These are phyloP conservation scores for Magnolia kwangsiensis DNA, from an alignment of 164 flowering plant species.

Conservation along the genomic window DNA sequence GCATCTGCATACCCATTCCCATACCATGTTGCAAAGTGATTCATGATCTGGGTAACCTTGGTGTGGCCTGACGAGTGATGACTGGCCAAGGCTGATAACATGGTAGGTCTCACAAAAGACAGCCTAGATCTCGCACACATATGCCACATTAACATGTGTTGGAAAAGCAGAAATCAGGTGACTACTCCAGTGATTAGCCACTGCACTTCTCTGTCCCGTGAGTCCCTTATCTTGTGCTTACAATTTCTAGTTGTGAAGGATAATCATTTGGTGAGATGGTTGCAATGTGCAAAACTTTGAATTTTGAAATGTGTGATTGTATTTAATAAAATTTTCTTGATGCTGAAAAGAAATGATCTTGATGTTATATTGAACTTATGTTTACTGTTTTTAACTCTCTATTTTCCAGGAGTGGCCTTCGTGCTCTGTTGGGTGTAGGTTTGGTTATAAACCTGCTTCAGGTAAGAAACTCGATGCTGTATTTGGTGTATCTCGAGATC, in stretches of 20 bases:
- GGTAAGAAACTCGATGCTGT: constrained; percentile 62
- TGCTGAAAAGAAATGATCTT: not conserved
- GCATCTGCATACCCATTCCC: no score
- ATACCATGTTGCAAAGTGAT: no score
- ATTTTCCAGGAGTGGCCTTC: constrained; percentile 55
- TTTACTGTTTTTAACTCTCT: constrained; percentile 1
- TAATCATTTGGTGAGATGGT: not conserved
- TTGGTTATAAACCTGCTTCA: constrained; percentile 29
- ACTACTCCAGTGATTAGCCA: not conserved
- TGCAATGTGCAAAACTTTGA: not conserved
- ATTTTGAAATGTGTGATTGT: not conserved
- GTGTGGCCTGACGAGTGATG: no score
- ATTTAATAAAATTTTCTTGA: not conserved
- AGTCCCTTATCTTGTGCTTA: not conserved
- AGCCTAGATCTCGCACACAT: no score
- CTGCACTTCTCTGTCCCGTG: not conserved
- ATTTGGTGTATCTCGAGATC: constrained; percentile 46
- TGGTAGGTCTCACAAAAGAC: no score
- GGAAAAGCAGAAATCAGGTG: not conserved
- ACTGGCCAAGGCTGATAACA: no score
- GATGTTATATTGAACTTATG: not conserved
- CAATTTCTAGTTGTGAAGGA: not conserved
- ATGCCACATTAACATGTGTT: no score
- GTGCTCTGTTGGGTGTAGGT: constrained; percentile 81
- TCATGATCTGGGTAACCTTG: no score